phyloP scores from a whole-genome alignment of 208 protist species.

The Entamoeba nuttalli region DNA sequence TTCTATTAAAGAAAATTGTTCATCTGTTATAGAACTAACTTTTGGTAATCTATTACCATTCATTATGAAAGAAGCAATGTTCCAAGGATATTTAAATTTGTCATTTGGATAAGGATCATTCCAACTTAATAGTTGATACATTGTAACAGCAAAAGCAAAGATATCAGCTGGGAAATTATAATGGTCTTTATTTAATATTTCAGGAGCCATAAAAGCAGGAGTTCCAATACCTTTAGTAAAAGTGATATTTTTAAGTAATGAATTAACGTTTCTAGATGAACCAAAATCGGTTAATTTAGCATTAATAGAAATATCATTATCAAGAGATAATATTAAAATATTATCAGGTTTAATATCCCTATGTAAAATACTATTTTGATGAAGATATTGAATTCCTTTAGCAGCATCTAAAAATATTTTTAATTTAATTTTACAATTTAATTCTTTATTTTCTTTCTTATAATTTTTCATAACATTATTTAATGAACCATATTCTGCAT shows the following conservation, averaged over 20 bases:
- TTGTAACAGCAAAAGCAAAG: not conserved
- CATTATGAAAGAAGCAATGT: not conserved
- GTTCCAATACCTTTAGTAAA: not conserved
- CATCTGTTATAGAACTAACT: not conserved
- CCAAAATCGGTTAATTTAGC: not conserved
- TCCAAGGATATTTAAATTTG: not conserved
- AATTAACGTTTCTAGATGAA: not conserved
- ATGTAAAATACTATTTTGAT: conserved; percentile 84
- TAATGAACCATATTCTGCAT: no score
- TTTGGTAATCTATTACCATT: not conserved
- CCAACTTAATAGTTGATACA: not conserved
- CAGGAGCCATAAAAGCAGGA: not conserved
- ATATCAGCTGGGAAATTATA: not conserved
- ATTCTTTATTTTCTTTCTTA: no score
- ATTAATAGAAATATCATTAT: not conserved
- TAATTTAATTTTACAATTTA: no score
- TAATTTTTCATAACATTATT: no score
- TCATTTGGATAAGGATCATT: not conserved
- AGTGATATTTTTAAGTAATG: not conserved
- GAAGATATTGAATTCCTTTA: conserved; percentile 76
- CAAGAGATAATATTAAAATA: conserved; percentile 31
- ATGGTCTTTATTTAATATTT: not conserved
- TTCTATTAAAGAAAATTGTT: not conserved
- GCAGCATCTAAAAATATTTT: not conserved
- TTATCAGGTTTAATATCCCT: conserved; percentile 88